Evolutionary conservation across 192 early-diverging fungal species (phyloP).

Genomic region (Entomortierella chlamydospora): DNA sequence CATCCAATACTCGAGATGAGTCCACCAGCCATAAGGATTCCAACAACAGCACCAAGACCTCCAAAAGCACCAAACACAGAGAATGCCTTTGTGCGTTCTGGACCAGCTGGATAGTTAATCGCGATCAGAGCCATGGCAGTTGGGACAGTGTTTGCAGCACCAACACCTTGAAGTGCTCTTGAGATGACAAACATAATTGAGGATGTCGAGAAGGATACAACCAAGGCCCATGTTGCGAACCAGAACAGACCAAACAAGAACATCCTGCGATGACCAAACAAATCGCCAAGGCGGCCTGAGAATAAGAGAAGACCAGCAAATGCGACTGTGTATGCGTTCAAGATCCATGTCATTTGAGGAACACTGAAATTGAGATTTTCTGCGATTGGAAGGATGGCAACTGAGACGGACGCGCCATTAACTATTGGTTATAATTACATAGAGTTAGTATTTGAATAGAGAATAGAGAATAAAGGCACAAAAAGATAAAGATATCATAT

Average conservation of each 20-base stretch:
- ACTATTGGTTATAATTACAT: too few species aligned
- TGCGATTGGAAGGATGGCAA: conserved; percentile 45
- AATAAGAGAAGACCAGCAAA: conserved; percentile 50
- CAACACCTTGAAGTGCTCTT: conserved; percentile 48
- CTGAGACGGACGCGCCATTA: conserved; percentile 43
- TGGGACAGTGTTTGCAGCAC: conserved; percentile 42
- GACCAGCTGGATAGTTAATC: conserved; percentile 33
- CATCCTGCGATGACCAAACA: conserved; percentile 52
- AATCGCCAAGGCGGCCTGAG: conserved; percentile 52
- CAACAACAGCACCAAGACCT: conserved; percentile 37
- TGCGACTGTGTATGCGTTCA: conserved; percentile 48
- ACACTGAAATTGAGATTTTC: conserved; percentile 24
- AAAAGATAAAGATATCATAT: neutral
- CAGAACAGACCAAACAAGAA: conserved; percentile 45
- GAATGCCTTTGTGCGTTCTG: conserved; percentile 33
- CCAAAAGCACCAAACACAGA: conserved; percentile 44
- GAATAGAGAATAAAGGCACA: neutral
- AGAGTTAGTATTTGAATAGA: too few species aligned
- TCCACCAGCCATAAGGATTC: conserved; percentile 49
- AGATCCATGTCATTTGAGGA: conserved; percentile 36
- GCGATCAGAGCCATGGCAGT: conserved; percentile 49
- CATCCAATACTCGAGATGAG: conserved; percentile 48
- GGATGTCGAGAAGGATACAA: conserved; percentile 43
- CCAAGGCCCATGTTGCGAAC: conserved; percentile 38
- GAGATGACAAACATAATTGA: conserved; percentile 47